phyloP scores from a whole-genome alignment of 2,329 filamentous ascomycete species.

The Phialophora chinensis region DNA sequence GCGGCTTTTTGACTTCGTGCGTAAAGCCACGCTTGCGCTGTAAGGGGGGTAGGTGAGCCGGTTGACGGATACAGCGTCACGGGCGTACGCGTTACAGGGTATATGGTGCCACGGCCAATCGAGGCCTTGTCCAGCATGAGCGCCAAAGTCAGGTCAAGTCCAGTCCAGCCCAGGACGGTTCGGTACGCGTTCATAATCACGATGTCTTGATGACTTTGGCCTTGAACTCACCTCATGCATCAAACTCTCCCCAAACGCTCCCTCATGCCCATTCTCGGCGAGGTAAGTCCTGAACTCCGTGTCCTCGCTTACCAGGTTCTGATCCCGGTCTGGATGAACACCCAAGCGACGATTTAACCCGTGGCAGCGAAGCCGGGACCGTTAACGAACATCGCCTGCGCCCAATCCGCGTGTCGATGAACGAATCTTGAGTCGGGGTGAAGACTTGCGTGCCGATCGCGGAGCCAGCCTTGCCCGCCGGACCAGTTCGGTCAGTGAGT shows the following conservation, averaged over 20 bases:
- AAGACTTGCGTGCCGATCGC: slow-evolving; percentile 60
- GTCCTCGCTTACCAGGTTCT: slow-evolving; percentile 54
- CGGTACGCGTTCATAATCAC: background rate
- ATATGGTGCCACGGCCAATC: too few relatives aligned
- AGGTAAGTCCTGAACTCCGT: slow-evolving; percentile 54
- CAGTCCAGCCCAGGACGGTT: background rate
- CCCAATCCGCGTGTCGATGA: slow-evolving; percentile 50
- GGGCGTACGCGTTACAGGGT: too few relatives aligned
- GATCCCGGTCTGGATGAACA: slow-evolving; percentile 54
- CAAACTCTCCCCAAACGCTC: slow-evolving; percentile 20
- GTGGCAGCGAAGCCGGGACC: slow-evolving; percentile 57
- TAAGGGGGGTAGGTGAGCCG: too few relatives aligned
- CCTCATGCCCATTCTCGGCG: slow-evolving; percentile 51
- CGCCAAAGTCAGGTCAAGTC: too few relatives aligned
- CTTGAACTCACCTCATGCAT: slow-evolving; percentile 19
- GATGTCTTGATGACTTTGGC: slow-evolving; percentile 10
- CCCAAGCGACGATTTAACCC: slow-evolving; percentile 53
- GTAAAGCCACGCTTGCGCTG: too few relatives aligned
- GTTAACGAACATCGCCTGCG: slow-evolving; percentile 59
- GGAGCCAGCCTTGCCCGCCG: slow-evolving; percentile 58
- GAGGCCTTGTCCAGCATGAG: too few relatives aligned
- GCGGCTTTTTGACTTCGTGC: too few relatives aligned
- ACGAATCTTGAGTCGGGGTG: slow-evolving; percentile 57
- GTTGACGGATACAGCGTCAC: too few relatives aligned
- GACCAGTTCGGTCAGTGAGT: slow-evolving; percentile 57